Evolutionary conservation across 75 land plant species (phyloP), one percentile per base, ranked within the genome.

Genomic region (Larix kaempferi): DNA sequence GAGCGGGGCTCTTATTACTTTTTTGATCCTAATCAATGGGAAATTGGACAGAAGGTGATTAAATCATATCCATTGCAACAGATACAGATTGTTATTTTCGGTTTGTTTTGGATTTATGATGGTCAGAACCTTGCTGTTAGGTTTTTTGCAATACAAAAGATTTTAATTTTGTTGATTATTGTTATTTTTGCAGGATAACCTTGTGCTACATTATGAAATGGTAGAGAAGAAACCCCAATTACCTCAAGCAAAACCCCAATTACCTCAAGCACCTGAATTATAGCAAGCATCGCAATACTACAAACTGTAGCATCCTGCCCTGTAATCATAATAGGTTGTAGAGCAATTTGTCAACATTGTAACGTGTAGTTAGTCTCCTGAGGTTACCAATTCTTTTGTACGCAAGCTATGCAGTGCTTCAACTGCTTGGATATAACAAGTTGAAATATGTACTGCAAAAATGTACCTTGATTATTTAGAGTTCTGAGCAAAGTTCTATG

Each of bases 11-110:
- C 89, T 17, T 87, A 81, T 56, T 73, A 37, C 57, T 78, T 78
- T 78, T 87, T 87, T 71, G 89, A 87, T 81, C 89, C 64, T 8
- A 85, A 78, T 57, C 67, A 62, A 52, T 87, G 84, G 89, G 89
- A 87, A n/a, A 76, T 71, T n/a, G 79, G 59, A 56, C 66, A 83
- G 21, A 87, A 87, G 88, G 88, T 86, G 59, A 21, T 44, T 56
- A 39, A 37, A 49, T 11, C 3, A 17, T 39, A 17, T 16, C 21
- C 61, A 54, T 77, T 22, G 19, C 56, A 39, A 65, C 6, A 39
- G 26, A n/a, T 73, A 39, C 21, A 27, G 3, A 33, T 84, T 29
- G 17, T 52, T 44, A 23, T 72, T 56, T 26, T 56, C 16, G 22
- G 21, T 25, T 17, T 52, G 23, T 44, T 27, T 10, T 60, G 49